Conservation (phyloP, 805 yeast species). For the Lachancea cidri region DNA sequence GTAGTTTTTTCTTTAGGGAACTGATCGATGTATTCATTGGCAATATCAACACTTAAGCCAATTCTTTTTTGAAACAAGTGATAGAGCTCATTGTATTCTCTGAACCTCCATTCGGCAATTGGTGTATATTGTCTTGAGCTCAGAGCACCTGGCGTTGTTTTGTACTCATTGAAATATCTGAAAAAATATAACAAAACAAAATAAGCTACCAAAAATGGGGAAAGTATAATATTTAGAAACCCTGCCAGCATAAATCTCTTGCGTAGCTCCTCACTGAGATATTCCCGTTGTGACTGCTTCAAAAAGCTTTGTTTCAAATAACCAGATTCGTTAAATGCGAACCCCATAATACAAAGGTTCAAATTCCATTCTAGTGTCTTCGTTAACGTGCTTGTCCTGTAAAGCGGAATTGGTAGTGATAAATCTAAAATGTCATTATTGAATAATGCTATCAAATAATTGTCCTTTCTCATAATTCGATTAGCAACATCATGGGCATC, state of each 20-base stretch:
- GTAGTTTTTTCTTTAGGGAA: conserved; percentile 78
- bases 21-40: conserved; percentile 79
- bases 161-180: conserved; percentile 88
- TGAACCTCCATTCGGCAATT: conserved; percentile 87
- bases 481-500: conserved; percentile 95
- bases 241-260: conserved; percentile 88
- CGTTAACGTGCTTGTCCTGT: conserved; percentile 49
- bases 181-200: conserved; percentile 80
- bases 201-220: conserved; percentile 84
- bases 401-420: conserved; percentile 49
- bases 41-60: conserved; percentile 70
- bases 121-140: conserved; percentile 89
- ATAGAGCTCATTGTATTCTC: conserved; percentile 90
- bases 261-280: conserved; percentile 61
- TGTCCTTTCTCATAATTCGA: conserved; percentile 91
- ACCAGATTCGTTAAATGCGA: conserved; percentile 76
- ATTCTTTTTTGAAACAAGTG: conserved; percentile 81
- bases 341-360: conserved; percentile 81
- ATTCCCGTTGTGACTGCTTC: conserved; percentile 63
- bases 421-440: conserved; percentile 72
- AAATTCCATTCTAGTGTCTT: conserved; percentile 93
- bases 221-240: conserved; percentile 67
- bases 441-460: conserved; percentile 84
- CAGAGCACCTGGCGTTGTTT: conserved; percentile 77
- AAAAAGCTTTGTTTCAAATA: conserved; percentile 69